These are phyloP conservation scores for Omphalotus olearius DNA, from an alignment of 1,284 basidiomycete genomes.

Conservation along the genomic window DNA sequence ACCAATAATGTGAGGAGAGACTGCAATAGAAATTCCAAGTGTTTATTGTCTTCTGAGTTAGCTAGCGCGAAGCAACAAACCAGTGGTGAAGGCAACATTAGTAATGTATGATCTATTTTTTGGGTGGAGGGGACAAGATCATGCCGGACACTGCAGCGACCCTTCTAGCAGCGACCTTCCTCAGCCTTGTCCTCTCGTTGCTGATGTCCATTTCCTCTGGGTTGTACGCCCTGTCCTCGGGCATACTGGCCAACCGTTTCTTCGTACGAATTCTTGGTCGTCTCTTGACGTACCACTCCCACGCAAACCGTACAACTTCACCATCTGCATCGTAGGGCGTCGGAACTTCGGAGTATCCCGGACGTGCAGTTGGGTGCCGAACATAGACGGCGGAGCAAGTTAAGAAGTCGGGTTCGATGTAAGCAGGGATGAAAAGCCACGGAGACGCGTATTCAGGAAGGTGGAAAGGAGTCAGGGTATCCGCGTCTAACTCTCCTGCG, in stretches of 20 bases:
- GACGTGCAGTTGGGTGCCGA: constrained; percentile 92
- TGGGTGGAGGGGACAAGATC: not conserved
- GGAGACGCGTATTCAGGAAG: constrained; percentile 88
- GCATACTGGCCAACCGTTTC: constrained; percentile 63
- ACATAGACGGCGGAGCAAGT: constrained; percentile 95
- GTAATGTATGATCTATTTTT: no score
- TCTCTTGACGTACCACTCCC: constrained; percentile 87
- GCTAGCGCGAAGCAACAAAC: no score
- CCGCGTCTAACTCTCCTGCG: constrained; percentile 15
- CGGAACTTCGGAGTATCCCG: constrained; percentile 89
- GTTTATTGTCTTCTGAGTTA: no score
- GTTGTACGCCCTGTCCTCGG: constrained; percentile 50
- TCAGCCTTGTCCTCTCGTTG: constrained; percentile 8
- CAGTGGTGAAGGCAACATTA: no score
- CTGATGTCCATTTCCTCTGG: constrained; percentile 1
- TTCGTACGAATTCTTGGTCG: constrained; percentile 71
- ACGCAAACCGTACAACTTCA: constrained; percentile 78
- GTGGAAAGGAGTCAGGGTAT: constrained; percentile 67
- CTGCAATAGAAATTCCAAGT: no score
- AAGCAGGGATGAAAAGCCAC: constrained; percentile 93
- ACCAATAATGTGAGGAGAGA: no score
- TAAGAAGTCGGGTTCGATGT: constrained; percentile 86
- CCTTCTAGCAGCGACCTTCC: constrained; percentile 10
- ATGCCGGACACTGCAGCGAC: constrained; percentile 8
- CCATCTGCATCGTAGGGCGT: constrained; percentile 93